A percentile compares a stretch with the other conserved stretches of the same genome.
These are phyloP conservation scores for Tricholoma saponaceum DNA, from an alignment of 768 basidiomycete genomes.

Conservation along the genomic window DNA sequence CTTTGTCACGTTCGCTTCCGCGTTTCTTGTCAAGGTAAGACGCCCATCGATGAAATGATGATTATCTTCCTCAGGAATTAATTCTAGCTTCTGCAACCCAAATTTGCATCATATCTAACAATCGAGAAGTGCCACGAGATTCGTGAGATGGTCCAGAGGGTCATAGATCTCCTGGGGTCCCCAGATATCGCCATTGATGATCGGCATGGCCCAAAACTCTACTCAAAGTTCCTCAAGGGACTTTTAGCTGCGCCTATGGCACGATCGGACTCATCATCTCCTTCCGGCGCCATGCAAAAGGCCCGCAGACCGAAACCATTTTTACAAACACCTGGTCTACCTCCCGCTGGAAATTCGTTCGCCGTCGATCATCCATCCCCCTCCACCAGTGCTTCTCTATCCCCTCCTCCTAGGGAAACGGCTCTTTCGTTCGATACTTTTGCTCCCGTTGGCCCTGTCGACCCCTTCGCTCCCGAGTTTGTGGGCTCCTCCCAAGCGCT, in stretches of 20 bases:
- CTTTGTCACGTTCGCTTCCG: slow-evolving; percentile 75
- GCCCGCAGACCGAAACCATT: slow-evolving; percentile 11
- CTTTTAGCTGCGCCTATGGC: slow-evolving; percentile 60
- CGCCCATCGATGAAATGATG: background rate
- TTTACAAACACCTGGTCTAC: slow-evolving; percentile 16
- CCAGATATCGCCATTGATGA: slow-evolving; percentile 76
- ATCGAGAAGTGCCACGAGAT: slow-evolving; percentile 59
- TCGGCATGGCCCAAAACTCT: slow-evolving; percentile 76
- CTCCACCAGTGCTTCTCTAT: slow-evolving; percentile 38
- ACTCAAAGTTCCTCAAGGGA: slow-evolving; percentile 73
- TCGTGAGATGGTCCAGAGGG: slow-evolving; percentile 55
- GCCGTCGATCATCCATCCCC: slow-evolving; percentile 34
- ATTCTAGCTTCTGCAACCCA: slow-evolving; percentile 69
- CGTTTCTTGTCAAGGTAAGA: slow-evolving; percentile 76
- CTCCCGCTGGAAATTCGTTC: slow-evolving; percentile 11
- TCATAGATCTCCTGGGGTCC: slow-evolving; percentile 63
- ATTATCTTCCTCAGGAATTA: background rate
- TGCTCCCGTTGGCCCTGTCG: slow-evolving; percentile 35
- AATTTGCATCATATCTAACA: slow-evolving; percentile 59
- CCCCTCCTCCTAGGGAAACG: slow-evolving; percentile 41
- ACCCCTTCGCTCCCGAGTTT: slow-evolving; percentile 34
- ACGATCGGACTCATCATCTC: slow-evolving; percentile 23
- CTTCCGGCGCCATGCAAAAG: slow-evolving; percentile 9
- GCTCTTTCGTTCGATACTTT: slow-evolving; percentile 46
- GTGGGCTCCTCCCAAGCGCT: slow-evolving; percentile 11